A percentile compares a stretch with the other conserved stretches of the same genome.
Conservation (phyloP, 768 basidiomycete species). For the Goffeauzyma gilvescens region DNA sequence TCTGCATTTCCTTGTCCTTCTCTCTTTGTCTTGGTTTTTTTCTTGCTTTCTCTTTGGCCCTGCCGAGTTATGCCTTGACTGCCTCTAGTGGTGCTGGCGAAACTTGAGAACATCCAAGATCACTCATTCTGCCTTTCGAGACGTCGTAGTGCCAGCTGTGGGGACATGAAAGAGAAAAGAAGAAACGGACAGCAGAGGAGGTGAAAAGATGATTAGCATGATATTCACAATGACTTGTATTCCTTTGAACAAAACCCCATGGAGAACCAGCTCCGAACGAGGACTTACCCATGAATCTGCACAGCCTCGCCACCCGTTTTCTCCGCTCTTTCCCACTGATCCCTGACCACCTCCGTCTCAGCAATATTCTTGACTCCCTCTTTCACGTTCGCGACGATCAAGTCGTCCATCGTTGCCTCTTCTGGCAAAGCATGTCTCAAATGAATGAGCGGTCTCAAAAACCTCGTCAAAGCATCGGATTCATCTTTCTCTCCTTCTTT, state of each 20-base stretch:
- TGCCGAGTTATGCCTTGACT: no score
- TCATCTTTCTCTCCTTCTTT: constrained; percentile 4
- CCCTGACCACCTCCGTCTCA: constrained; percentile 20
- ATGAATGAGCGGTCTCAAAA: constrained; percentile 50
- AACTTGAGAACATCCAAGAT: constrained; percentile 18
- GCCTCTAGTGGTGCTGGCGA: no score
- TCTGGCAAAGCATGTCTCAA: constrained; percentile 34
- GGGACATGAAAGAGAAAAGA: neutral
- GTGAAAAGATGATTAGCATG: no score
- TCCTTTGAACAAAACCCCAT: no score
- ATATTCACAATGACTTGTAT: no score
- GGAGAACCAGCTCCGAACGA: no score
- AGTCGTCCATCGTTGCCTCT: constrained; percentile 20
- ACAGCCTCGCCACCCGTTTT: constrained; percentile 17
- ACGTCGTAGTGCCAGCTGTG: constrained; percentile 25
- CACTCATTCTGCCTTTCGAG: constrained; percentile 20
- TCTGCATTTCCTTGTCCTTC: no score
- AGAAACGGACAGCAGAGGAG: neutral
- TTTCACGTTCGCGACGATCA: constrained; percentile 28
- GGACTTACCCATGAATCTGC: constrained; percentile 30
- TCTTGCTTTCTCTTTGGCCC: no score
- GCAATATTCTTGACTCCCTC: constrained; percentile 28
- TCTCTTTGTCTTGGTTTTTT: no score
- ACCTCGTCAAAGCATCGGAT: constrained; percentile 41
- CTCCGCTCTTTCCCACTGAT: constrained; percentile 15